Percentiles rank a stretch among this genome's conserved stretches.
phyloP scores from a whole-genome alignment of 306 rosid genomes.

The Fragaria iinumae region DNA sequence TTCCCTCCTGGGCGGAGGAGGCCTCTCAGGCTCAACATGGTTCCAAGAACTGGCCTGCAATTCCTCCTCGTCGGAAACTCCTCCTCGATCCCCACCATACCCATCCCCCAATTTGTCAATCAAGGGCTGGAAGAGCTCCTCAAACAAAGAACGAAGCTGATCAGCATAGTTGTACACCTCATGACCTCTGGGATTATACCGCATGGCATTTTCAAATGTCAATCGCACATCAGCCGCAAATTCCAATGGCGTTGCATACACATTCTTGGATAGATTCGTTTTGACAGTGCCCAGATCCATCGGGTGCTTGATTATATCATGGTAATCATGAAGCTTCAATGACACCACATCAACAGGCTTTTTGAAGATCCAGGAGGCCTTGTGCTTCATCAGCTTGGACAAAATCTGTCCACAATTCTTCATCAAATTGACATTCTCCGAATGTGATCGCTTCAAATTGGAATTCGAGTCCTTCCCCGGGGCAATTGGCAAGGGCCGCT shows the following conservation, averaged over 20 bases:
- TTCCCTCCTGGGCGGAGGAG: slow-evolving; percentile 33
- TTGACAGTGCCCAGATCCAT: slow-evolving; percentile 96
- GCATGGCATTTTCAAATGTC: slow-evolving; percentile 76
- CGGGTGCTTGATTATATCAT: slow-evolving; percentile 71
- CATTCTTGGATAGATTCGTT: slow-evolving; percentile 43
- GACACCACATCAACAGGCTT: slow-evolving; percentile 63
- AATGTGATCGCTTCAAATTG: slow-evolving; percentile 52
- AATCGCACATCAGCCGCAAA: slow-evolving; percentile 73
- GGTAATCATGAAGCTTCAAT: slow-evolving; percentile 79
- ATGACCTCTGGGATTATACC: slow-evolving; percentile 82
- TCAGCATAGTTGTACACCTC: slow-evolving; percentile 62
- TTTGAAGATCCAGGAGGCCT: slow-evolving; percentile 67
- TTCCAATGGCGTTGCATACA: slow-evolving; percentile 51
- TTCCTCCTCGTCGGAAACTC: slow-evolving; percentile 63
- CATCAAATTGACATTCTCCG: slow-evolving; percentile 46
- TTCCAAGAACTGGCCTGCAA: slow-evolving; percentile 86
- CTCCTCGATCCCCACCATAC: slow-evolving; percentile 29
- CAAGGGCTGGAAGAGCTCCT: slow-evolving; percentile 60
- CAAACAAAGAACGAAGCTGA: slow-evolving; percentile 56
- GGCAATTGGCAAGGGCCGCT: slow-evolving; percentile 57
- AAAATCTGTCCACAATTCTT: slow-evolving; percentile 66
- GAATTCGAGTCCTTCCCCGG: slow-evolving; percentile 27
- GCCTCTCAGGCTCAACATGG: slow-evolving; percentile 57
- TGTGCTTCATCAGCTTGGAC: slow-evolving; percentile 80
- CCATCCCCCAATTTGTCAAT: slow-evolving; percentile 40